A percentile compares a stretch with the other conserved stretches of the same genome.
phyloP scores from a whole-genome alignment of 495 filamentous ascomycete genomes.

The Daldinia vernicosa region DNA sequence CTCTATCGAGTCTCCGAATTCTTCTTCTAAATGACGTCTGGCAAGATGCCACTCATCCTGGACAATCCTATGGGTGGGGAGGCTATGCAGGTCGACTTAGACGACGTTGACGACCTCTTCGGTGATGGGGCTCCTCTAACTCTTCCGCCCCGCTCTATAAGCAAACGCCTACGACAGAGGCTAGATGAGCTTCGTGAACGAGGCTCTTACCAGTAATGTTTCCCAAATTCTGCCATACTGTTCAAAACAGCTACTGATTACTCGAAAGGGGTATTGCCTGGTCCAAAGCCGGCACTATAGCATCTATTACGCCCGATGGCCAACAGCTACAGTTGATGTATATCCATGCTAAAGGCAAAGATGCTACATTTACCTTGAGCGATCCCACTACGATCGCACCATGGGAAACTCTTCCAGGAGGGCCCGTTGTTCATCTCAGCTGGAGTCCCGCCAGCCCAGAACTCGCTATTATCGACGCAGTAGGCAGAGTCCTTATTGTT shows the following conservation, averaged over 20 bases:
- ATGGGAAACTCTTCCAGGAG: conserved; percentile 54
- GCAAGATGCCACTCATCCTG: conserved; percentile 52
- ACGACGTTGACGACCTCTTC: conserved; percentile 79
- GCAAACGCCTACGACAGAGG: conserved; percentile 74
- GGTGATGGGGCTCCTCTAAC: conserved; percentile 71
- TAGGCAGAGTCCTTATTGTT: conserved; percentile 76
- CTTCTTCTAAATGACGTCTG: conserved; percentile 37
- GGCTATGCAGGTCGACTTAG: conserved; percentile 73
- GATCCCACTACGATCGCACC: conserved; percentile 57
- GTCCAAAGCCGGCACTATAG: conserved; percentile 90
- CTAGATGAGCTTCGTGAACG: conserved; percentile 79
- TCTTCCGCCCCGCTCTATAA: conserved; percentile 59
- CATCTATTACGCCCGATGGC: conserved; percentile 78
- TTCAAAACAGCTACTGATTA: conserved; percentile 33
- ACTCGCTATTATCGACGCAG: conserved; percentile 77
- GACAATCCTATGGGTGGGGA: conserved; percentile 45
- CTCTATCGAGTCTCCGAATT: neutral
- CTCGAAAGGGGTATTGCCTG: conserved; percentile 77
- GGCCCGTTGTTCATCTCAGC: conserved; percentile 74
- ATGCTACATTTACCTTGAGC: conserved; percentile 82
- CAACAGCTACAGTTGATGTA: conserved; percentile 73
- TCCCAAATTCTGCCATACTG: neutral
- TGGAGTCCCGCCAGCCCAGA: conserved; percentile 78
- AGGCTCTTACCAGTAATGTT: conserved; percentile 82
- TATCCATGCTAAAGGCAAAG: conserved; percentile 71